phyloP scores from a whole-genome alignment of 2,329 filamentous ascomycete genomes.

The Berkeleyomyces basicola region DNA sequence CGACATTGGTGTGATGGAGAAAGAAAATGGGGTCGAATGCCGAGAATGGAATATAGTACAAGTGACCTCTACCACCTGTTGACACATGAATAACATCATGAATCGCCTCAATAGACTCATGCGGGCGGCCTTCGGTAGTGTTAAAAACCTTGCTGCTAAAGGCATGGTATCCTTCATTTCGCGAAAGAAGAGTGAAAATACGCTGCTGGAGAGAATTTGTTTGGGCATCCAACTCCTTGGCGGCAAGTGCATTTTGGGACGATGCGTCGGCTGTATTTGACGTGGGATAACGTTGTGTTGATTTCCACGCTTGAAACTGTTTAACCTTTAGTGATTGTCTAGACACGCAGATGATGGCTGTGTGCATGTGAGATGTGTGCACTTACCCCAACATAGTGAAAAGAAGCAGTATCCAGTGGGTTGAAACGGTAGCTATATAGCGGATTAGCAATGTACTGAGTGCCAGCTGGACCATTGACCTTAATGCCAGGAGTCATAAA shows the following conservation, averaged over 20 bases:
- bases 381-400: slow-evolving; percentile 44
- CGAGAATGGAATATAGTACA: slow-evolving; percentile 54
- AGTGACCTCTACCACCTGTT: slow-evolving; percentile 46
- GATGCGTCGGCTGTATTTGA: slow-evolving; percentile 18
- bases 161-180: slow-evolving; percentile 48
- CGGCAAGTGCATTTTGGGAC: slow-evolving; percentile 45
- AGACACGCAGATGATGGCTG: neutral
- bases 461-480: slow-evolving; percentile 39
- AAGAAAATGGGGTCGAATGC: slow-evolving; percentile 70
- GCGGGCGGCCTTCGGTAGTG: slow-evolving; percentile 28
- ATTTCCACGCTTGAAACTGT: slow-evolving; percentile 41
- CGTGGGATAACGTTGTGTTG: slow-evolving; percentile 42
- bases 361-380: neutral
- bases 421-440: slow-evolving; percentile 44
- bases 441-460: slow-evolving; percentile 42
- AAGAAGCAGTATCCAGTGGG: slow-evolving; percentile 39
- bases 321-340: slow-evolving; percentile 7
- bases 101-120: slow-evolving; percentile 49
- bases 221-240: slow-evolving; percentile 33
- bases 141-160: slow-evolving; percentile 55
- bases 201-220: slow-evolving; percentile 41
- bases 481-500: slow-evolving; percentile 33
- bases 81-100: slow-evolving; percentile 47
- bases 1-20: slow-evolving; percentile 60
- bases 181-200: slow-evolving; percentile 50